Conservation (phyloP, 1,284 basidiomycete species). For the Cutaneotrichosporon sp. region DNA sequence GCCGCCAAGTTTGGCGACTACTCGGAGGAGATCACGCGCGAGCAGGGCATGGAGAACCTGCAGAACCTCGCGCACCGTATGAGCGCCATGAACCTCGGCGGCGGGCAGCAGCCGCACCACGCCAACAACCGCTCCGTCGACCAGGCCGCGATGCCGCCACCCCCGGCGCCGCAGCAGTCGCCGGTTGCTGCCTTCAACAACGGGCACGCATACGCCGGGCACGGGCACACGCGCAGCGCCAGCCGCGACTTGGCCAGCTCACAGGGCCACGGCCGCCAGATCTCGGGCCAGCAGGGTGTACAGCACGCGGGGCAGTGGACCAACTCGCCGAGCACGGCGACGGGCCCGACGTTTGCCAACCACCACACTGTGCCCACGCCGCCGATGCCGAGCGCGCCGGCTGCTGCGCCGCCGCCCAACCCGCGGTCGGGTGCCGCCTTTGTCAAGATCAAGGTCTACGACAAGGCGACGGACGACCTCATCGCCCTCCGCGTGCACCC, state of each 20-base stretch:
- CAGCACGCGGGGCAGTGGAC: neutral
- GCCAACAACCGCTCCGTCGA: neutral
- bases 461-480: constrained; percentile 85
- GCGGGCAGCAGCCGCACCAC: neutral
- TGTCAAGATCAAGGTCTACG: constrained; percentile 98
- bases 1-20: constrained; percentile 86
- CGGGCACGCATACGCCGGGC: neutral
- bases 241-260: neutral
- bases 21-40: constrained; percentile 66
- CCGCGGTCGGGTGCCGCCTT: constrained; percentile 59
- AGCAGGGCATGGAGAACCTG: constrained; percentile 62
- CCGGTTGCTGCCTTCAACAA: neutral
- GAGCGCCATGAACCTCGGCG: constrained; percentile 28
- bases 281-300: neutral
- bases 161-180: neutral
- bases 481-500: constrained; percentile 98
- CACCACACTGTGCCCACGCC: neutral
- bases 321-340: neutral
- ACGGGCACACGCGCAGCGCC: neutral
- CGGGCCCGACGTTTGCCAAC: neutral
- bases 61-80: constrained; percentile 55
- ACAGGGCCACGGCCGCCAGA: constrained; percentile 8
- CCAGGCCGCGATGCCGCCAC: constrained; percentile 6
- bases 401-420: neutral
- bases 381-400: constrained; percentile 2